A percentile compares a stretch with the other conserved stretches of the same genome.
Conservation (phyloP, 306 rosid species). For the Rosa lucieae region DNA sequence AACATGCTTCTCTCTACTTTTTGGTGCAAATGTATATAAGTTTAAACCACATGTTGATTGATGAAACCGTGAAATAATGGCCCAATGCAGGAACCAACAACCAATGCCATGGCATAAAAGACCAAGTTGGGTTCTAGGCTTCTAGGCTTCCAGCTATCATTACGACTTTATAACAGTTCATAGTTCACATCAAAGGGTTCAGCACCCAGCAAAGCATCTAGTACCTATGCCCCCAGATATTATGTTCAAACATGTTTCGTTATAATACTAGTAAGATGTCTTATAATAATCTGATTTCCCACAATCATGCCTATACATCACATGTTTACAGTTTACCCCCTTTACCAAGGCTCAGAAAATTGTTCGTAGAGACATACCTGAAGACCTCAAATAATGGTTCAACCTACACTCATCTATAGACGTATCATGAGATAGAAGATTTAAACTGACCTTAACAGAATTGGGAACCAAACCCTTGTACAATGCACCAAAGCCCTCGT, state of each 20-base stretch:
- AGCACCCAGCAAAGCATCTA: neutral
- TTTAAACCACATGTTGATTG: neutral
- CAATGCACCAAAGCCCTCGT: constrained; percentile 92
- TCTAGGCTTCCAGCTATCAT: neutral
- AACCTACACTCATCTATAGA: neutral
- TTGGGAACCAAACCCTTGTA: constrained; percentile 99
- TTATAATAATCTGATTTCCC: neutral
- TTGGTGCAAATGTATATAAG: neutral
- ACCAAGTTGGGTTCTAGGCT: neutral
- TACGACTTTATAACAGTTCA: neutral
- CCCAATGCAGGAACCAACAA: neutral
- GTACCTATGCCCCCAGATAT: neutral
- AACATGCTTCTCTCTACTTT: neutral
- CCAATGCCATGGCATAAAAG: neutral
- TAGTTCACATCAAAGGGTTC: neutral
- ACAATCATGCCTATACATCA: neutral
- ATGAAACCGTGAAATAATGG: neutral
- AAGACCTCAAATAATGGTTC: neutral
- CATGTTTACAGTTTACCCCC: neutral
- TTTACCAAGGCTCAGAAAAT: neutral
- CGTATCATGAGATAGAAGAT: neutral
- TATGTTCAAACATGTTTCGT: neutral
- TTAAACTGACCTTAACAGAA: constrained; percentile 83
- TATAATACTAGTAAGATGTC: neutral
- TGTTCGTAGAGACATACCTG: neutral